Percentiles rank a stretch among this genome's conserved stretches.
phyloP scores from a whole-genome alignment of 2,329 filamentous ascomycete species.

The Laburnicola sp. region DNA sequence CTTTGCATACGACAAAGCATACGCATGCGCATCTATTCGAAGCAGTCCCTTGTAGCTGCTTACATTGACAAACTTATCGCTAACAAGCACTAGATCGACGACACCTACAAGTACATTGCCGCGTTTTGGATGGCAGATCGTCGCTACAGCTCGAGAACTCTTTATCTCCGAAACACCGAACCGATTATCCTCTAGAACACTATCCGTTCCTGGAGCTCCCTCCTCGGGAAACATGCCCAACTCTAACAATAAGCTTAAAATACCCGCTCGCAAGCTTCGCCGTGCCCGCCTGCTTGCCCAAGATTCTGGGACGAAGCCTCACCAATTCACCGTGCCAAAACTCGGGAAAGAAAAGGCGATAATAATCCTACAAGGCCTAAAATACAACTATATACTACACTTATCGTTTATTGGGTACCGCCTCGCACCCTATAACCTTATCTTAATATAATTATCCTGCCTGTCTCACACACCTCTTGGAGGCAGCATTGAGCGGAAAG shows the following conservation, averaged over 20 bases:
- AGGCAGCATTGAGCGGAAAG: no score
- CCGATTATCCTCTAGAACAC: background rate
- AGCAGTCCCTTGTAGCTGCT: background rate
- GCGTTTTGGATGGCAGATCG: background rate
- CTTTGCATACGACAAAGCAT: no score
- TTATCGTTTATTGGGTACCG: no score
- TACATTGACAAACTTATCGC: background rate
- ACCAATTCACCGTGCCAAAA: no score
- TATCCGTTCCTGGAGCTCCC: background rate
- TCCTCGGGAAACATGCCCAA: background rate
- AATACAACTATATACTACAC: no score
- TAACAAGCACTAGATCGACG: background rate
- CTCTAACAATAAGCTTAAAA: slow-evolving; percentile 7
- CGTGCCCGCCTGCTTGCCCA: no score
- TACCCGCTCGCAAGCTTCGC: background rate
- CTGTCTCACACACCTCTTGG: no score
- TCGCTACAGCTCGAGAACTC: background rate
- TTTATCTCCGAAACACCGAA: background rate
- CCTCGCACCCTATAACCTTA: no score
- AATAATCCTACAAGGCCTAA: no score
- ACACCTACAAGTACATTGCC: background rate
- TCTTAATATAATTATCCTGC: no score
- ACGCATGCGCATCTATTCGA: background rate
- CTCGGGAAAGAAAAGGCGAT: no score
- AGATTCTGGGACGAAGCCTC: no score